Evolutionary conservation across 23 red algal genomes (phyloP).

Genomic region (Gracilaria gracilis): DNA sequence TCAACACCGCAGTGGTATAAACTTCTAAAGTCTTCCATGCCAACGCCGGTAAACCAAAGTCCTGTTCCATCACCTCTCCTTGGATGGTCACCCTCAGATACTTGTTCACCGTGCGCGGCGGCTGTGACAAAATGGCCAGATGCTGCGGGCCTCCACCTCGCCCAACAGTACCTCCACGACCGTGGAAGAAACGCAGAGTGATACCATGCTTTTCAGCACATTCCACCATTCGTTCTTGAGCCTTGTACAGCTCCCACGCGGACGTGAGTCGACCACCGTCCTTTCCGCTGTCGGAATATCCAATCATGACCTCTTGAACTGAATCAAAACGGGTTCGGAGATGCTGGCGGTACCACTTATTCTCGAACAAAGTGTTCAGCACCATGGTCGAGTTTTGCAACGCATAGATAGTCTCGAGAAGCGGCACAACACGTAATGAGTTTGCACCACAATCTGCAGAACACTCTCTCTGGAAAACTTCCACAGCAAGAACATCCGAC

Average conservation of each 20-base stretch:
- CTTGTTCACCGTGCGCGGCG: conserved; percentile 94
- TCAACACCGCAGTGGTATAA: conserved; percentile 94
- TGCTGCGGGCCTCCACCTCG: conserved; percentile 98
- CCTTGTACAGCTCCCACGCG: conserved; percentile 98
- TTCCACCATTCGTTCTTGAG: conserved; percentile 88
- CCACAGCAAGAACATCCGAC: conserved; percentile 95
- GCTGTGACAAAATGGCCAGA: conserved; percentile 97
- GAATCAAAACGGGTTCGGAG: conserved; percentile 67
- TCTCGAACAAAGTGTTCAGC: conserved; percentile 79
- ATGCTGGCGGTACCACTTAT: conserved; percentile 85
- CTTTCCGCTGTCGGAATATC: conserved; percentile 97
- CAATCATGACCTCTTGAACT: conserved; percentile 99
- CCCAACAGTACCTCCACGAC: conserved; percentile 90
- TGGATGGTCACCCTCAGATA: conserved; percentile 99
- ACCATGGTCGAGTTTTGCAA: conserved; percentile 71
- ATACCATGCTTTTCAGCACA: conserved; percentile 86
- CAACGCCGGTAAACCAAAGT: conserved; percentile 94
- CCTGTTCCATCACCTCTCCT: conserved; percentile 98
- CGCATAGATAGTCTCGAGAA: conserved; percentile 96
- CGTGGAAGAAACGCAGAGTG: conserved; percentile 98
- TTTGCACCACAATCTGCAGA: conserved; percentile 29
- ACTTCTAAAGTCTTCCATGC: conserved; percentile 87
- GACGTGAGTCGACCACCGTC: conserved; percentile 97
- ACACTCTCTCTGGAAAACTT: conserved; percentile 93
- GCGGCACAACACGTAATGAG: conserved; percentile 92